Evolutionary conservation across 2,329 filamentous ascomycete genomes (phyloP).

Genomic region (Ophiocordyceps camponoti-leonardi): DNA sequence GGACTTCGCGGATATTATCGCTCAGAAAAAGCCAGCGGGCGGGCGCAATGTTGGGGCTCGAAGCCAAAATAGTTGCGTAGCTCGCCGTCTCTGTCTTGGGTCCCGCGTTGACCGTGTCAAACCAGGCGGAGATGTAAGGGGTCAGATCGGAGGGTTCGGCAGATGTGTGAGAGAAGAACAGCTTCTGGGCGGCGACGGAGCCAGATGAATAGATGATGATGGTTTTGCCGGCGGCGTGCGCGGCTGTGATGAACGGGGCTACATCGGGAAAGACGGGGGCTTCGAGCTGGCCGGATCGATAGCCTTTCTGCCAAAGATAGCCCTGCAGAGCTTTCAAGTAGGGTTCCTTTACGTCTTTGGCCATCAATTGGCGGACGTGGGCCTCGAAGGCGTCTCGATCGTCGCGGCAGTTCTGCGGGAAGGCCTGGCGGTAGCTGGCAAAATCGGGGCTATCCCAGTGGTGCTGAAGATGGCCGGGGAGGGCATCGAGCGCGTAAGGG

Average conservation of each 20-base stretch:
- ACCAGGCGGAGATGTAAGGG: slow-evolving; percentile 45
- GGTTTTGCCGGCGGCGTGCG: slow-evolving; percentile 35
- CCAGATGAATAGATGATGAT: slow-evolving; percentile 72
- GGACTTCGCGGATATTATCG: slow-evolving; percentile 57
- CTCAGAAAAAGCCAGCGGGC: slow-evolving; percentile 59
- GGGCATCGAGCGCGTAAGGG: slow-evolving; percentile 53
- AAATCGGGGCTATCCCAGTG: slow-evolving; percentile 53
- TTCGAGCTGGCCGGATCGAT: slow-evolving; percentile 48
- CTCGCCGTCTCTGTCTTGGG: slow-evolving; percentile 50
- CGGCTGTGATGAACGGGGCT: slow-evolving; percentile 39
- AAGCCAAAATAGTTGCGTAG: slow-evolving; percentile 45
- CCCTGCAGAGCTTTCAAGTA: slow-evolving; percentile 71
- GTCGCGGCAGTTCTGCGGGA: slow-evolving; percentile 45
- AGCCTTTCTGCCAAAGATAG: slow-evolving; percentile 61
- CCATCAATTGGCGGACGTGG: slow-evolving; percentile 55
- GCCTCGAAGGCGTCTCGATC: slow-evolving; percentile 42
- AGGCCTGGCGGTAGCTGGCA: slow-evolving; percentile 50
- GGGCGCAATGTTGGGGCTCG: slow-evolving; percentile 23
- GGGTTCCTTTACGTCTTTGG: slow-evolving; percentile 54
- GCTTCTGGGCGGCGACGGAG: slow-evolving; percentile 63
- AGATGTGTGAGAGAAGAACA: slow-evolving; percentile 55
- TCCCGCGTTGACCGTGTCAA: slow-evolving; percentile 69
- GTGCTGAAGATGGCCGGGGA: slow-evolving; percentile 43
- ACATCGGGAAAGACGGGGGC: slow-evolving; percentile 65
- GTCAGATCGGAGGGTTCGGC: slow-evolving; percentile 41